Evolutionary conservation across 1,284 basidiomycete species (phyloP).

Genomic region (Fistulina hepatica): DNA sequence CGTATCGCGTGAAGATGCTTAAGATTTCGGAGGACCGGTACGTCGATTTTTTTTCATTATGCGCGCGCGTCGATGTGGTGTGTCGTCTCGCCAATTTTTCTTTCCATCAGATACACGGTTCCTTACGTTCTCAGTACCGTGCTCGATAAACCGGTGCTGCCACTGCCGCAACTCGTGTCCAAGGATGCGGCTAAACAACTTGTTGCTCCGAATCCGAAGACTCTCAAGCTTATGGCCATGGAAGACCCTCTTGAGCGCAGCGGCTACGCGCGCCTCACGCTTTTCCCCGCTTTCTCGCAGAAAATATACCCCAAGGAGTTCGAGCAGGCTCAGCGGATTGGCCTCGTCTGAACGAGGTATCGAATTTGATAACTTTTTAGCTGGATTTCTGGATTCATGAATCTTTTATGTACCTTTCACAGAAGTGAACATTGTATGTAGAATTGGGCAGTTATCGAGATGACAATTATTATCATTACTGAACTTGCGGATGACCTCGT

Average conservation of each 20-base stretch:
- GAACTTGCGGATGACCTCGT: too few relatives aligned
- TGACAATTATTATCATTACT: too few relatives aligned
- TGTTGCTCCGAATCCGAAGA: slow-evolving; percentile 17
- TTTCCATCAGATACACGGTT: slow-evolving; percentile 16
- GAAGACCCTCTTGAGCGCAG: slow-evolving; percentile 19
- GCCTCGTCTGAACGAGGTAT: too few relatives aligned
- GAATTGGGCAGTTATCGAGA: too few relatives aligned
- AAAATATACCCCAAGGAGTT: slow-evolving; percentile 20
- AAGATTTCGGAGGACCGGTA: slow-evolving; percentile 20
- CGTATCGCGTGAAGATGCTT: slow-evolving; percentile 22
- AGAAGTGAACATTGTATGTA: too few relatives aligned
- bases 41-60: slow-evolving; percentile 2
- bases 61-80: too few relatives aligned
- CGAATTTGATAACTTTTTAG: too few relatives aligned
- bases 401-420: too few relatives aligned
- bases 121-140: slow-evolving; percentile 21
- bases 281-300: slow-evolving; percentile 19
- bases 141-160: slow-evolving; percentile 17
- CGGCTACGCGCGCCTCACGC: slow-evolving; percentile 19
- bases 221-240: slow-evolving; percentile 17
- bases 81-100: too few relatives aligned
- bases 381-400: too few relatives aligned
- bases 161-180: slow-evolving; percentile 18
- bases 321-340: slow-evolving; percentile 16
- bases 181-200: slow-evolving; percentile 17